A percentile compares a stretch with the other conserved stretches of the same genome.
Conservation (phyloP, 805 yeast genomes). For the Komagataella pseudopastoris region DNA sequence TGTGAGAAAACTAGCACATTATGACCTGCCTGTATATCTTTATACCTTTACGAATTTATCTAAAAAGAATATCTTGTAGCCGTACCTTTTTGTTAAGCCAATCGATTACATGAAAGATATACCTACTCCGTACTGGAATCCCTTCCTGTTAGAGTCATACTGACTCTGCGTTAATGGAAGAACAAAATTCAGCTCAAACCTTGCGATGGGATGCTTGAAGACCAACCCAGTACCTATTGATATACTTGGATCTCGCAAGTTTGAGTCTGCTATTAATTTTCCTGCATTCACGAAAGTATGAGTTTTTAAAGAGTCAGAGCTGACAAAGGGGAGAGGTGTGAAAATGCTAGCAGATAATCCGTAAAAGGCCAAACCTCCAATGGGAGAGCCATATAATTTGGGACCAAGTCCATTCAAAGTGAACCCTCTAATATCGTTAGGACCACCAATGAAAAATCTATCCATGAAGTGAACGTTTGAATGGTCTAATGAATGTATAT, state of each 20-base stretch:
- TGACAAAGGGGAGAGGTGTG: conserved; percentile 25
- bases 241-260: conserved; percentile 1
- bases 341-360: conserved; percentile 32
- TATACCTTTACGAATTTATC: neutral
- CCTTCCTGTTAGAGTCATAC: conserved; percentile 35
- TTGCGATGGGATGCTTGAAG: conserved; percentile 42
- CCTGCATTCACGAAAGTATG: conserved; percentile 38
- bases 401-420: conserved; percentile 41
- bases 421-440: conserved; percentile 44
- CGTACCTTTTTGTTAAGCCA: neutral
- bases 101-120: conserved; percentile 32
- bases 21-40: conserved; percentile 2
- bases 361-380: conserved; percentile 39
- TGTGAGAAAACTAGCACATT: conserved; percentile 20
- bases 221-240: conserved; percentile 32
- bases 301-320: conserved; percentile 29
- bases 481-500: conserved; percentile 8
- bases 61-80: neutral
- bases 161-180: conserved; percentile 30
- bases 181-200: conserved; percentile 44
- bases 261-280: conserved; percentile 17
- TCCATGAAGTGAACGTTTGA: conserved; percentile 27
- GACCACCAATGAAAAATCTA: conserved; percentile 43
- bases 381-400: conserved; percentile 30
- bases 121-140: conserved; percentile 47